Conservation (phyloP, 1,139 yeast species). For the Arxiozyma heterogenica region DNA sequence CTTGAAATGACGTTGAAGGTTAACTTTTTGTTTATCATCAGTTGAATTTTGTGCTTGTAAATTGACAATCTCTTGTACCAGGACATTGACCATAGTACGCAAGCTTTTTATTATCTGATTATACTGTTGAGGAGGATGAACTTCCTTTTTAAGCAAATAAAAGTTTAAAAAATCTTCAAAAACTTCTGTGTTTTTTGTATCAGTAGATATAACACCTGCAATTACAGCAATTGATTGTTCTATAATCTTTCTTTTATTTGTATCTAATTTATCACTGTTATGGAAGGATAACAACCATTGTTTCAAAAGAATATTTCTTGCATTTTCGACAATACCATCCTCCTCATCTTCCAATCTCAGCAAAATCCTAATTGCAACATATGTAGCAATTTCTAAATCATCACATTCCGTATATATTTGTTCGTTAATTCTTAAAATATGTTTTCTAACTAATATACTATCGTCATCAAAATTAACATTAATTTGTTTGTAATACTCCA, state of each 20-base stretch:
- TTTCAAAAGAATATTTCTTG: conserved; percentile 36
- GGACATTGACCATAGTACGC: conserved; percentile 20
- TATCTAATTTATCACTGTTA: conserved; percentile 10
- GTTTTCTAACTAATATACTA: conserved; percentile 56
- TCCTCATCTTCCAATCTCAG: conserved; percentile 64
- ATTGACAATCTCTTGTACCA: conserved; percentile 30
- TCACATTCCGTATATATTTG: conserved; percentile 39
- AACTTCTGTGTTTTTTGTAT: conserved; percentile 34
- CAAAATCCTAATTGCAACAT: conserved; percentile 44
- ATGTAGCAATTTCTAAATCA: conserved; percentile 32
- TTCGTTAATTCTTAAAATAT: conserved; percentile 46
- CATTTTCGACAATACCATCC: conserved; percentile 41
- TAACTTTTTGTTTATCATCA: conserved; percentile 13
- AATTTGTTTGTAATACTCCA: conserved; percentile 45
- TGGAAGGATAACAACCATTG: conserved; percentile 37
- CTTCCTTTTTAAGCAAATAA: conserved; percentile 32
- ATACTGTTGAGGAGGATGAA: conserved; percentile 16
- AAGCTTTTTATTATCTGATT: conserved; percentile 20
- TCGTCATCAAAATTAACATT: conserved; percentile 40
- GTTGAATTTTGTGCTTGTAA: conserved; percentile 15
- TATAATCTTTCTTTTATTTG: conserved; percentile 12
- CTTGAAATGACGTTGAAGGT: conserved; percentile 35
- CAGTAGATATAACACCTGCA: conserved; percentile 32
- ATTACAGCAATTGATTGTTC: conserved; percentile 31
- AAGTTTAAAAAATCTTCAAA: conserved; percentile 40